Percentiles rank a stretch among this genome's conserved stretches.
These are phyloP conservation scores for Leonotis leonurus DNA, from an alignment of 257 asterid species.

Conservation along the genomic window DNA sequence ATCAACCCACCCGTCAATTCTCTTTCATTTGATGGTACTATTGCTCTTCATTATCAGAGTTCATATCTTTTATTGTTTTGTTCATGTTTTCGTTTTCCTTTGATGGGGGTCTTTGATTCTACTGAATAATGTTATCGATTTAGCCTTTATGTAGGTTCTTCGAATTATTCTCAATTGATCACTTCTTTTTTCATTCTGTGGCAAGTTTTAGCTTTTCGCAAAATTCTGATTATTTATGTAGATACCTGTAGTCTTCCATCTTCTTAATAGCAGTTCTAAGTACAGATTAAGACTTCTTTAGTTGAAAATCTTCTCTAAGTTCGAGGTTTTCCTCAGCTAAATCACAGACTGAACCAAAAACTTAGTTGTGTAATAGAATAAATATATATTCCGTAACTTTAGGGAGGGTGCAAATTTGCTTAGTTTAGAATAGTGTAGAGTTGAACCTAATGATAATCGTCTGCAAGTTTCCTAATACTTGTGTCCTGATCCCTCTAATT, in stretches of 20 bases:
- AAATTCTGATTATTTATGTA: too few species aligned
- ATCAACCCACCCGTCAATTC: constrained; percentile 97
- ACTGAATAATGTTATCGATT: background rate
- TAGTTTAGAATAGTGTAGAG: background rate
- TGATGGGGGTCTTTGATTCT: too few species aligned
- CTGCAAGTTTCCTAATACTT: too few species aligned
- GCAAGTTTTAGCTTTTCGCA: too few species aligned
- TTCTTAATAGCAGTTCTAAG: background rate
- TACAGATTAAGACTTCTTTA: background rate
- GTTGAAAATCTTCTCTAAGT: background rate
- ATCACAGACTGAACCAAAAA: background rate
- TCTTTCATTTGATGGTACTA: constrained; percentile 83
- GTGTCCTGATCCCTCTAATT: too few species aligned
- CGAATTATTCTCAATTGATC: constrained; percentile 13
- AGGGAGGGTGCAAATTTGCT: background rate
- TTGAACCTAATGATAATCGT: background rate
- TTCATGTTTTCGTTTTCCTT: background rate
- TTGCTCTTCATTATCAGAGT: background rate
- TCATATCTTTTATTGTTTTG: background rate
- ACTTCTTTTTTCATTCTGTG: background rate
- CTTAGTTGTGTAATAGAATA: background rate
- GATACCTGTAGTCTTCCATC: too few species aligned
- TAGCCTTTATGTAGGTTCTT: too few species aligned
- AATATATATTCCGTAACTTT: background rate
- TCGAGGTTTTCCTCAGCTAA: background rate